These are phyloP conservation scores for Vaccinium myrtillus DNA, from an alignment of 148 eudicot genomes.

Conservation along the genomic window DNA sequence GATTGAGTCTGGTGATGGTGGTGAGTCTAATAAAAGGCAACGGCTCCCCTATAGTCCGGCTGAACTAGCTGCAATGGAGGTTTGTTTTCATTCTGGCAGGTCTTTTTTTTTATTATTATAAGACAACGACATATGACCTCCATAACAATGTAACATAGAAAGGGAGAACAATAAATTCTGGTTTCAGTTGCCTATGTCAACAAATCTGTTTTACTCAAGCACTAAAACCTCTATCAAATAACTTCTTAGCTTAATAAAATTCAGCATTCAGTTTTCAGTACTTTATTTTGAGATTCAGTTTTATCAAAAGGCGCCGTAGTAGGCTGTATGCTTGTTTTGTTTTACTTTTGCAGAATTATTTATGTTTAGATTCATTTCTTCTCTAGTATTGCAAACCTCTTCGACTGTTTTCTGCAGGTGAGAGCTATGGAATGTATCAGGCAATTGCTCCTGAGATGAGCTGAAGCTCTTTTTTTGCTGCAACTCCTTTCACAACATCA, in stretches of 20 bases:
- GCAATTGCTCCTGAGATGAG: constrained; percentile 89
- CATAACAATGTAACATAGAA: neutral
- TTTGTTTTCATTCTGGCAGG: constrained; percentile 15
- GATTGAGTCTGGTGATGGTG: constrained; percentile 62
- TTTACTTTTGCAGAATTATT: neutral
- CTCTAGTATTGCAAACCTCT: neutral
- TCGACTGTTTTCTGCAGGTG: constrained; percentile 52
- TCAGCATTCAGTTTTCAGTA: neutral
- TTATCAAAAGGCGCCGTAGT: neutral
- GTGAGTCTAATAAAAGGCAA: constrained; percentile 75
- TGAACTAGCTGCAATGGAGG: constrained; percentile 96
- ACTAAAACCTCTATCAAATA: neutral
- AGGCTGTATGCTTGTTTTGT: neutral
- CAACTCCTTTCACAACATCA: constrained; percentile 89
- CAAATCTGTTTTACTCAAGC: neutral
- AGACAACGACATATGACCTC: neutral
- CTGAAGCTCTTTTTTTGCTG: constrained; percentile 86
- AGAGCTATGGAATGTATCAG: constrained; percentile 93
- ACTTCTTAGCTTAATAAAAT: neutral
- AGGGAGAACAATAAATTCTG: neutral
- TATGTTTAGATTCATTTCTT: neutral
- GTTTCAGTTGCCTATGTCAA: neutral
- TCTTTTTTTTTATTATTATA: neutral
- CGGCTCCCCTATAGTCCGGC: constrained; percentile 79
- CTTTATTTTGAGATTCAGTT: neutral